These are phyloP conservation scores for Litsea cubeba DNA, from an alignment of 164 flowering plant genomes.

Conservation along the genomic window DNA sequence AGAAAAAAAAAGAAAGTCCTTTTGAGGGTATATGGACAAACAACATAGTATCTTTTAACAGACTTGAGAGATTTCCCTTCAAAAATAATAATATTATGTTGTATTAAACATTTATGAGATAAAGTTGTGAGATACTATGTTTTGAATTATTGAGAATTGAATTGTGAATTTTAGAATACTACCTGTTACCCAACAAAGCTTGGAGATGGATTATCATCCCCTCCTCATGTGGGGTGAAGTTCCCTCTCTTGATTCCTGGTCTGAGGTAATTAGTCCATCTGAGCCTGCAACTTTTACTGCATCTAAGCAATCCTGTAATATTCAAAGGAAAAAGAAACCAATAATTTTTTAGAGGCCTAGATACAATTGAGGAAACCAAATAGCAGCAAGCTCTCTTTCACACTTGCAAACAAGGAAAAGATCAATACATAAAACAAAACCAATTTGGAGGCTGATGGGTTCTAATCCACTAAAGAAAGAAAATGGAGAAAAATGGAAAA, in stretches of 20 bases:
- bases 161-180: neutral
- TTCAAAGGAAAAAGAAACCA: neutral
- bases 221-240: slow-evolving; percentile 90
- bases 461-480: neutral
- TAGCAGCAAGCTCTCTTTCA: neutral
- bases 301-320: slow-evolving; percentile 61
- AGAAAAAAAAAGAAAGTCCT: too few relatives aligned
- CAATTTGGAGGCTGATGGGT: neutral
- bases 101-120: too few relatives aligned
- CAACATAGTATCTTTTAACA: too few relatives aligned
- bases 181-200: slow-evolving; percentile 90
- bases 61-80: too few relatives aligned
- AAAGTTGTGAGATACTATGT: too few relatives aligned
- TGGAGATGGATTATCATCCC: slow-evolving; percentile 88
- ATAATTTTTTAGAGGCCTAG: neutral
- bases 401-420: neutral
- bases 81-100: too few relatives aligned
- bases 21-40: too few relatives aligned
- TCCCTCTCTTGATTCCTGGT: slow-evolving; percentile 92
- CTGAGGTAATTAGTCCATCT: slow-evolving; percentile 92
- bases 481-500: neutral
- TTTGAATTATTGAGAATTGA: neutral
- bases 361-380: neutral
- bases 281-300: slow-evolving; percentile 96
- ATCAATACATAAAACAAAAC: neutral